Evolutionary conservation across 2,329 filamentous ascomycete genomes (phyloP).

Genomic region (Rosellinia necatrix): DNA sequence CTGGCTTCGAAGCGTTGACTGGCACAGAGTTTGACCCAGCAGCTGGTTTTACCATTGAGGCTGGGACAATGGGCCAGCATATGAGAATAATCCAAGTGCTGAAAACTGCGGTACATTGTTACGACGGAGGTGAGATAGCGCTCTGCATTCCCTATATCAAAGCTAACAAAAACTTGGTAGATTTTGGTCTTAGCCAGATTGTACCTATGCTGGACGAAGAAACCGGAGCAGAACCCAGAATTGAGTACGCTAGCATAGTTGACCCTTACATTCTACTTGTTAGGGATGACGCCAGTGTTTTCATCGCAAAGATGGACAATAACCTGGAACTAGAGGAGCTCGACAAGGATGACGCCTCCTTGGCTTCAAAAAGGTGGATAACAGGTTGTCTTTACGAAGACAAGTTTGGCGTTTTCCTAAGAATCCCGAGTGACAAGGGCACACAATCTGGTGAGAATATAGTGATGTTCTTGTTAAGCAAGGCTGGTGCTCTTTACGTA

Average conservation of each 20-base stretch:
- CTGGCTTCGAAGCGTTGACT: conserved; percentile 73
- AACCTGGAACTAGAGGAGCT: conserved; percentile 86
- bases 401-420: conserved; percentile 58
- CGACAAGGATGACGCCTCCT: conserved; percentile 62
- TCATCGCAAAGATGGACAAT: conserved; percentile 78
- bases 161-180: conserved; percentile 49
- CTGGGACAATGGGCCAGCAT: conserved; percentile 79
- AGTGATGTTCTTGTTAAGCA: conserved; percentile 77
- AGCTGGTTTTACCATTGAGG: conserved; percentile 83
- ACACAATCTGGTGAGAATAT: conserved; percentile 54
- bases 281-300: conserved; percentile 80
- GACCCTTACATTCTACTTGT: conserved; percentile 86
- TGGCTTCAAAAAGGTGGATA: conserved; percentile 72
- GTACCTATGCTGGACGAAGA: conserved; percentile 92
- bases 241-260: conserved; percentile 79
- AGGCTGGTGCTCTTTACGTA: conserved; percentile 75
- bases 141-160: neutral
- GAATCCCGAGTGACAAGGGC: conserved; percentile 46
- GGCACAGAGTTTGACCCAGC: conserved; percentile 92
- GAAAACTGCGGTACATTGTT: conserved; percentile 84
- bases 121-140: conserved; percentile 75
- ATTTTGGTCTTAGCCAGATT: conserved; percentile 87
- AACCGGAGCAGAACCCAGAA: conserved; percentile 77
- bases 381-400: conserved; percentile 86
- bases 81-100: conserved; percentile 86